A percentile compares a stretch with the other conserved stretches of the same genome.
Conservation (phyloP, 805 yeast genomes). For the Candida methanosorbosa region DNA sequence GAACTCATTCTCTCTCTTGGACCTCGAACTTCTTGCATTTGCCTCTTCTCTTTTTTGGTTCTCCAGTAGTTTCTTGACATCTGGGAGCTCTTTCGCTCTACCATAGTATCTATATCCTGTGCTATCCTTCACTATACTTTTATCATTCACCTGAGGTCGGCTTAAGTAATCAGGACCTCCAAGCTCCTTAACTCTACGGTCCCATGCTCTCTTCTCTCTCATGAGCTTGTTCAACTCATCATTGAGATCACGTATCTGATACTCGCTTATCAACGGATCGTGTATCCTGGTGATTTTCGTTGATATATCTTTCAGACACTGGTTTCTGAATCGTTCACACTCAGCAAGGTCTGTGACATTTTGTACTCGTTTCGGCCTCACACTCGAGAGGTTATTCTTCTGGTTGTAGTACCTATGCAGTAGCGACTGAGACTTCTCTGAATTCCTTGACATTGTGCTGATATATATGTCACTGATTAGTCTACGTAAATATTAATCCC, state of each 20-base stretch:
- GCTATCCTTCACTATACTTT: slow-evolving; percentile 10
- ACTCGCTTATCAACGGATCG: slow-evolving; percentile 49
- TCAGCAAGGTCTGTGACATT: slow-evolving; percentile 46
- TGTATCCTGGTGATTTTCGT: slow-evolving; percentile 52
- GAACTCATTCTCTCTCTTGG: slow-evolving; percentile 7
- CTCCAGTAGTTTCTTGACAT: slow-evolving; percentile 44
- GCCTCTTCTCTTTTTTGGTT: slow-evolving; percentile 20
- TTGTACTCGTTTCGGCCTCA: slow-evolving; percentile 54
- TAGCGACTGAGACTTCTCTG: slow-evolving; percentile 67
- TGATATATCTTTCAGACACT: slow-evolving; percentile 56
- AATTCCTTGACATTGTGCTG: slow-evolving; percentile 76
- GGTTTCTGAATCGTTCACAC: slow-evolving; percentile 64
- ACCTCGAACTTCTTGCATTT: slow-evolving; percentile 8
- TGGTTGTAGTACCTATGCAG: slow-evolving; percentile 58
- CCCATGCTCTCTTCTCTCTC: slow-evolving; percentile 72
- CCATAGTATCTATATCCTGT: slow-evolving; percentile 74
- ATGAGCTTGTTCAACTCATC: slow-evolving; percentile 62
- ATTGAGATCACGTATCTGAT: slow-evolving; percentile 62
- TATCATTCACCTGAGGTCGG: no score
- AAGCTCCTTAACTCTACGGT: slow-evolving; percentile 54
- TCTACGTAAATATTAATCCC: no score
- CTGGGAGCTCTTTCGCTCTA: slow-evolving; percentile 72
- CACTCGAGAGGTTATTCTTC: slow-evolving; percentile 23
- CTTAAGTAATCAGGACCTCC: slow-evolving; percentile 66
- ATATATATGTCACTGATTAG: no score